Conservation (phyloP, 2,329 filamentous ascomycete genomes). For the Nannizziopsis arthrosporioides region DNA sequence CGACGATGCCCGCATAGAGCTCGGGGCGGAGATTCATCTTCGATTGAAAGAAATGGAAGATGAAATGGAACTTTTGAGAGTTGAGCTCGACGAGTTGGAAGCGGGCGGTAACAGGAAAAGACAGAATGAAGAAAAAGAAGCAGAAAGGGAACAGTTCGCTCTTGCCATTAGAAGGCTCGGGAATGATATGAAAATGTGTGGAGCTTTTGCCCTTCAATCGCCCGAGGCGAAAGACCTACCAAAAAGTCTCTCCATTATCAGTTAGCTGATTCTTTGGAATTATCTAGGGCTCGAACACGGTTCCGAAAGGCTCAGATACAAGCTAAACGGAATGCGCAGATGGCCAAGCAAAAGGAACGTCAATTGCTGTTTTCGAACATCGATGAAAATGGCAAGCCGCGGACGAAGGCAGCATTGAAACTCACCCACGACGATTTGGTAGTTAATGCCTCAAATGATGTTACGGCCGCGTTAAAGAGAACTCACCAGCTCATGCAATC, state of each 20-base stretch:
- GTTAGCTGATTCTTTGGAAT: not conserved
- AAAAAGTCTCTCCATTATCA: not conserved
- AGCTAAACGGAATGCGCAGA: constrained; percentile 62
- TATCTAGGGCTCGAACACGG: constrained; percentile 44
- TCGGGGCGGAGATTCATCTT: constrained; percentile 69
- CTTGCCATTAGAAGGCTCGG: constrained; percentile 55
- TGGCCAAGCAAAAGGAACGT: constrained; percentile 63
- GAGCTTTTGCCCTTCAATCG: not conserved
- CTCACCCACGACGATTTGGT: constrained; percentile 60
- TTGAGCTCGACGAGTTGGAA: constrained; percentile 61
- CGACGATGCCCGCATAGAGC: constrained; percentile 56
- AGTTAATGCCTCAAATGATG: constrained; percentile 64
- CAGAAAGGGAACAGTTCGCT: constrained; percentile 53
- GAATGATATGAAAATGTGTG: constrained; percentile 61
- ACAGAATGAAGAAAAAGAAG: constrained; percentile 44
- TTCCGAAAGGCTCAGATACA: constrained; percentile 74
- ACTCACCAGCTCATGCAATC: constrained; percentile 78
- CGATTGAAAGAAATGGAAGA: constrained; percentile 67
- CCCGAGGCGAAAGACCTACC: not conserved
- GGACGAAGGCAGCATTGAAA: constrained; percentile 33
- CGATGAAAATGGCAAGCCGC: constrained; percentile 30
- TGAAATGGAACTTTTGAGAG: constrained; percentile 66
- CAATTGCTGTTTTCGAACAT: constrained; percentile 61
- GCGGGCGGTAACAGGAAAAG: constrained; percentile 29
- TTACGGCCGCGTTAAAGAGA: constrained; percentile 69